phyloP scores from a whole-genome alignment of 805 yeast genomes.

The Candida chilensis region DNA sequence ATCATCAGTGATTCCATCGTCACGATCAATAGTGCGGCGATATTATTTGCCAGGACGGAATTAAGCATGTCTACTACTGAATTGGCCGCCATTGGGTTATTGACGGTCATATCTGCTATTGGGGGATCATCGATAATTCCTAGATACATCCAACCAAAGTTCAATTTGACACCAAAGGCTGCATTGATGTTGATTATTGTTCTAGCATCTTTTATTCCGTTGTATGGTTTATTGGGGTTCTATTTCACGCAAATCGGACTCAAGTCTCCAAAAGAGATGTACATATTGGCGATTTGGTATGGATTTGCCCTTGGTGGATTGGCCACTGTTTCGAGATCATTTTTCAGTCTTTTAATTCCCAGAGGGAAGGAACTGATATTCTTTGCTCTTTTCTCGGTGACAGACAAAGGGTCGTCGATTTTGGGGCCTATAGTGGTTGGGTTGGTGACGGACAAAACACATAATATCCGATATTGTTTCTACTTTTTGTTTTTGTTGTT shows the following conservation, averaged over 20 bases:
- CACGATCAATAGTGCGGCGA: slow-evolving; percentile 74
- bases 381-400: slow-evolving; percentile 66
- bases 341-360: slow-evolving; percentile 64
- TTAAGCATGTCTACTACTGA: slow-evolving; percentile 60
- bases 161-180: slow-evolving; percentile 33
- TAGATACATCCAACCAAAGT: slow-evolving; percentile 21
- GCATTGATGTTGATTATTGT: slow-evolving; percentile 42
- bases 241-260: slow-evolving; percentile 45
- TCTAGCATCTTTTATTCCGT: slow-evolving; percentile 61
- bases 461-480: slow-evolving; percentile 66
- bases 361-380: slow-evolving; percentile 68
- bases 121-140: slow-evolving; percentile 57
- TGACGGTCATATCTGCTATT: slow-evolving; percentile 62
- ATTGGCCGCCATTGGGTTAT: slow-evolving; percentile 54
- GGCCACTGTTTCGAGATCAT: slow-evolving; percentile 58
- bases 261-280: slow-evolving; percentile 60
- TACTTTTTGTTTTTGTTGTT: slow-evolving; percentile 50
- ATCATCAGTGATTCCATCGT: slow-evolving; percentile 67
- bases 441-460: slow-evolving; percentile 60
- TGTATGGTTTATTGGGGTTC: slow-evolving; percentile 66
- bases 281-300: slow-evolving; percentile 60
- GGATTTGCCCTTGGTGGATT: slow-evolving; percentile 71
- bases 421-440: slow-evolving; percentile 72
- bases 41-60: slow-evolving; percentile 65
- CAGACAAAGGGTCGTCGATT: slow-evolving; percentile 74